Conservation (phyloP, 2,329 filamentous ascomycete genomes). For the Colletotrichum sp. region DNA sequence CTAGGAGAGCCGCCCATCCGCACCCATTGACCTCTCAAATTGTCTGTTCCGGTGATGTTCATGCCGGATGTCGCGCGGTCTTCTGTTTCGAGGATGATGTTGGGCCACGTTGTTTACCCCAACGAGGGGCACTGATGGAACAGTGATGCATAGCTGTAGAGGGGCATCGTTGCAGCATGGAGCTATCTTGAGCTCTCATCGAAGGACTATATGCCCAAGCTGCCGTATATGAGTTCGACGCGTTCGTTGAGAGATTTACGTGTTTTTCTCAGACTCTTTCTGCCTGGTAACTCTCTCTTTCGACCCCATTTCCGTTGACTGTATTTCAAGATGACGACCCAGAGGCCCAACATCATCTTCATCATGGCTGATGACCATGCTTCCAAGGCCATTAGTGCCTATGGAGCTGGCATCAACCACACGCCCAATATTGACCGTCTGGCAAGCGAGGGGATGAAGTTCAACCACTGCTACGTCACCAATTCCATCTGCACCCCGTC, state of each 20-base stretch:
- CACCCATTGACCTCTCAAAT: not conserved
- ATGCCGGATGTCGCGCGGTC: not conserved
- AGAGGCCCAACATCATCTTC: conserved; percentile 44
- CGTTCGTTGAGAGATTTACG: not conserved
- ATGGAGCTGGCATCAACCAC: conserved; percentile 55
- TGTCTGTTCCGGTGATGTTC: not conserved
- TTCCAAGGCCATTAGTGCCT: conserved; percentile 51
- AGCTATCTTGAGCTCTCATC: not conserved
- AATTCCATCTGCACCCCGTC: conserved; percentile 59
- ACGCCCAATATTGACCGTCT: conserved; percentile 57
- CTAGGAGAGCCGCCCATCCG: not conserved
- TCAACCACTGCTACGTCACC: conserved; percentile 60
- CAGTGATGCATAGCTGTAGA: not conserved
- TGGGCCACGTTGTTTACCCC: not conserved
- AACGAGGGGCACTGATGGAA: not conserved
- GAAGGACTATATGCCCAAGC: not conserved
- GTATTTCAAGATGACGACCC: not conserved
- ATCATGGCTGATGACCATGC: conserved; percentile 63
- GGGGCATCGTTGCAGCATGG: not conserved
- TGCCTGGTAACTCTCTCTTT: not conserved
- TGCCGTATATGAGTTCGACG: not conserved
- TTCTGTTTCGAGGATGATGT: not conserved
- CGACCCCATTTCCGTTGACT: not conserved
- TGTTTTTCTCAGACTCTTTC: not conserved
- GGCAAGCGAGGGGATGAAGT: conserved; percentile 52